Base-by-base conservation (phyloP, 2,329 filamentous ascomycete species). In the Ceratocystis harringtonii region DNA sequence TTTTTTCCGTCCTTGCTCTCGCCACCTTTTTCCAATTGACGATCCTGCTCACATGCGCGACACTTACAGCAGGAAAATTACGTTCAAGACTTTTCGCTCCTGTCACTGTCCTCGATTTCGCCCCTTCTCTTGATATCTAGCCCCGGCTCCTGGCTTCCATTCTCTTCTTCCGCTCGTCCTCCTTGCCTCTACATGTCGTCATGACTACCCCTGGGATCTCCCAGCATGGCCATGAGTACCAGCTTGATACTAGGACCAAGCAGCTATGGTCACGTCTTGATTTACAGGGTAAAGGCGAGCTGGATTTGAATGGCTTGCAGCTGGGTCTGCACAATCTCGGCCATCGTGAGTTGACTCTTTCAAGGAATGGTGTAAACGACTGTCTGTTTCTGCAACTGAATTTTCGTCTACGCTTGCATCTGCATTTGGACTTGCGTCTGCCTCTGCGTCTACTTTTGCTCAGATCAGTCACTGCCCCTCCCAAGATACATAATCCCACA, bases 321-420 rank as follows among this genome's bases (percentile, higher is more conserved):
- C 89, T 85, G 76, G 94, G 92, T 3, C 77, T 99, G 72, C 85
- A 81, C 74, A 89, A 86, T 75, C 90, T 97, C 72, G 92, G 97
- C 75, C 94, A 99, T 75, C 94, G 91, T 95, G 73, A 76, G 79
- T 64, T 17, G 30, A 32, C 55, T 17, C 12, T 36, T 28, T 36
- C 55, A 17, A 36, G 3, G 7, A 2, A 15, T 28, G 48, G n/a
- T 17, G 17, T 48, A 8, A n/a, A n/a, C 19, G 45, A n/a, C 45
- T 48, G n/a, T 19, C 15, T n/a, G 44, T 48, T 22, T 48, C 36
- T 12, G 36, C 12, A 41, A 15, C 36, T 15, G 36, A 41, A 15
- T 5, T 41, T 41, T 12, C 10, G 36, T 5, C 36, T 15, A 15
- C 36, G 36, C 36, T 41, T 41, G 36, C 12, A 15, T 36, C 10